Evolutionary conservation across 2,329 filamentous ascomycete species (phyloP).

Genomic region (Exophiala dermatitidis): DNA sequence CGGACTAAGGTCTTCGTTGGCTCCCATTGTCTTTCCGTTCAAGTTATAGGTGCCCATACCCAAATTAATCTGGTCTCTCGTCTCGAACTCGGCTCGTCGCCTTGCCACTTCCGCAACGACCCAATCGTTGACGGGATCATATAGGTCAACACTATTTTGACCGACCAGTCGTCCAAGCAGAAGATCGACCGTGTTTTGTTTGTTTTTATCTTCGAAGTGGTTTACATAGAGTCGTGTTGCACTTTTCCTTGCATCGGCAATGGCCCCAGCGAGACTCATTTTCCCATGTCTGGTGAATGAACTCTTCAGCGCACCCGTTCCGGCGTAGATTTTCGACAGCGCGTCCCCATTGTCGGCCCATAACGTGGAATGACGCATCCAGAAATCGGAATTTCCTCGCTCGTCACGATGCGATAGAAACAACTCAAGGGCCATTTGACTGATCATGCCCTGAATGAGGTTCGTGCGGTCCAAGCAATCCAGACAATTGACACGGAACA

Average conservation of each 20-base stretch:
- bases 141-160: conserved; percentile 75
- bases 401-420: conserved; percentile 70
- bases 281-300: conserved; percentile 92
- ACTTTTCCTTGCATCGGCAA: conserved; percentile 93
- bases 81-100: conserved; percentile 63
- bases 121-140: conserved; percentile 89
- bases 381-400: conserved; percentile 67
- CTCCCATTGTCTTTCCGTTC: conserved; percentile 75
- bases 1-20: conserved; percentile 68
- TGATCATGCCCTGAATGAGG: conserved; percentile 90
- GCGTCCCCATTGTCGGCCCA: conserved; percentile 98
- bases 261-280: conserved; percentile 86
- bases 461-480: conserved; percentile 96
- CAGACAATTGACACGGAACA: conserved; percentile 90
- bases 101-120: conserved; percentile 69
- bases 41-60: conserved; percentile 90
- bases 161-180: conserved; percentile 78
- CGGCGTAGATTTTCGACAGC: conserved; percentile 89
- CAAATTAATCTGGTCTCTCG: conserved; percentile 65
- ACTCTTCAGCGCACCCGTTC: conserved; percentile 89
- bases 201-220: conserved; percentile 88
- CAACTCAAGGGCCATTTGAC: conserved; percentile 80
- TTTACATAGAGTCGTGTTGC: conserved; percentile 94
- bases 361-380: conserved; percentile 82
- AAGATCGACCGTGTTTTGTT: conserved; percentile 92